Base-by-base conservation (phyloP, 495 filamentous ascomycete genomes). In the Talaromyces nanjingensis region DNA sequence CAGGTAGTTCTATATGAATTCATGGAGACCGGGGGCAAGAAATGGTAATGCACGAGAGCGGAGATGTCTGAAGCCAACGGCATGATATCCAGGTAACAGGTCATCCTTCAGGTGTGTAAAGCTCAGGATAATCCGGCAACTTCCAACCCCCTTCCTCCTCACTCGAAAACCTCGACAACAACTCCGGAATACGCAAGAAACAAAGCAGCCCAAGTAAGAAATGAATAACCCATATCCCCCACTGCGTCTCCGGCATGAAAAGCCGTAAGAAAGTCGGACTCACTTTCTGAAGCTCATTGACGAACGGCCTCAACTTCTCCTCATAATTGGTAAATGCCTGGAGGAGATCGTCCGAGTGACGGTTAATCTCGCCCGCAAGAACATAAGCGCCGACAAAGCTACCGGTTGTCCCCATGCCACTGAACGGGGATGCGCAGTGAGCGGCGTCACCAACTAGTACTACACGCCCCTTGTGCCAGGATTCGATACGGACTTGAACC, bases 391-490 rank as follows among this genome's bases (percentile, higher is more conserved):
- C 82, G 1, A 81, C 73, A 0, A 85, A 67, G 22, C 74, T 67
- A 2, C 65, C 63, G 0, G 79, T 77, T 0, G 81, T 83, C 0
- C 83, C 83, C 77, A 83, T 78, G 2, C 80, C 83, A 25, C 72
- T 81, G 16, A 76, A 72, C 0, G 77, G 74, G 18, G 77, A 74
- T 6, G 82, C 75, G 64, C 81, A 83, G 59, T 83, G 76, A 4
- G 73, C 85, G 2, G 85, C 80, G 69, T 87, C 85, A 1, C 83
- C 85, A 11, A 87, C 47, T 9, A 86, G 73, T 1, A 79, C 79
- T 1, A 84, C 76, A 3, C 82, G 72, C 5, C 80, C 81, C 5
- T 73, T 73, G 12, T 69, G 76, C 79, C 79, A 86, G 5, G 67
- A 68, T 20, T 77, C 63, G 24, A 76, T 66, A 39, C 75, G 74